Base-by-base conservation (phyloP, 768 basidiomycete species). In the Naganishia onofrii region DNA sequence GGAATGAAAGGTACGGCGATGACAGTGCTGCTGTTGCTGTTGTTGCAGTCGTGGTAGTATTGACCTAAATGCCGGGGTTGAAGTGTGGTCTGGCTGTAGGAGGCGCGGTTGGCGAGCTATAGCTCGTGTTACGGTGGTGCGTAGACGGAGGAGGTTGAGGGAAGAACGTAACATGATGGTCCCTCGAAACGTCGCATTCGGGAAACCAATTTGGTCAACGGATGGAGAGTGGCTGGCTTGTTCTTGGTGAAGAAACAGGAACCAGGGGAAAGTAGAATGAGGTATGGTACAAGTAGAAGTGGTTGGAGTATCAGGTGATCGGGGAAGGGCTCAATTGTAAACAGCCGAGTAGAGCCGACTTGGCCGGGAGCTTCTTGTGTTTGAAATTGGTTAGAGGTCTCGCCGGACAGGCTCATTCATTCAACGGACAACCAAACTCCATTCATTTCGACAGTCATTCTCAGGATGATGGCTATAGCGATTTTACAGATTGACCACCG, bases 1-100 rank as follows among this genome's bases (percentile, higher is more conserved):
- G 5, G 82, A 70, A 63, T 80, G 82, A 68, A 84, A 84, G 17
- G 36, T 29, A 13, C 67, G 21, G 7, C 21, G 26, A 5, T 12
- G 23, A 26, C 7, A 9, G 5, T n/a, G 36, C 12, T 42, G 60
- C 19, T 63, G 36, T n/a, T 44, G 21, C 38, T 10, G n/a, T 42
- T 6, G 38, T 29, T 26, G 3, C n/a, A 26, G 23, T 7, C 7
- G 36, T 26, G 26, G 9, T 17, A 9, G 60, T 42, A 26, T 7
- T 21, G 48, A n/a, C 48, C 23, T 51, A n/a, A 51, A 23, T 7
- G 48, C 23, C 23, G 48, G 23, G 21, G n/a, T n/a, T 17, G 12
- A 23, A 21, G 48, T n/a, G 48, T 7, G 7, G 48, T n/a, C 12
- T 26, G 48, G 48, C 7, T 42, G 36, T 28, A 29, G 15, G 38